Evolutionary conservation across 1,284 basidiomycete genomes (phyloP).

Genomic region (Irpex sp.): DNA sequence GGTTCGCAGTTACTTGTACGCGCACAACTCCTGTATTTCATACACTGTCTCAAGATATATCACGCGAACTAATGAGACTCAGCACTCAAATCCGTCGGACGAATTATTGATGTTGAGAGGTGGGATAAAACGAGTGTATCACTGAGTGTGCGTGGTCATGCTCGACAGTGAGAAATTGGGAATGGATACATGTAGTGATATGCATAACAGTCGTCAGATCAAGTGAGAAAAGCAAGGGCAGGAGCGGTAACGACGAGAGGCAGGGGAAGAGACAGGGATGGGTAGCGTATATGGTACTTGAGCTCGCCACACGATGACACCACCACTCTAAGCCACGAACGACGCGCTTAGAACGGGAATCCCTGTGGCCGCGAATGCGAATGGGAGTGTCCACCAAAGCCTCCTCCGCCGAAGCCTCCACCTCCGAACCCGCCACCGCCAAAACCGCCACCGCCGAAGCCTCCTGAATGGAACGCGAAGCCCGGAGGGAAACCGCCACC

Average conservation of each 20-base stretch:
- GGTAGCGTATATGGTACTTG: too few species aligned
- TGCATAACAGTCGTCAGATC: not conserved
- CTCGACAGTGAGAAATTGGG: not conserved
- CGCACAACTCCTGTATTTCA: too few species aligned
- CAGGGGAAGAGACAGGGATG: not conserved
- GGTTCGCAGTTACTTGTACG: too few species aligned
- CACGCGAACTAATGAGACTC: too few species aligned
- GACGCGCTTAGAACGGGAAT: not conserved
- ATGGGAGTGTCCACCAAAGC: constrained; percentile 1
- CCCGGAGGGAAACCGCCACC: constrained; percentile 49
- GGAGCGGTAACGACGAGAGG: not conserved
- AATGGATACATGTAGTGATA: not conserved
- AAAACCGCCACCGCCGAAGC: not conserved
- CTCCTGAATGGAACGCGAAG: constrained; percentile 54
- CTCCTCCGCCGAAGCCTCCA: constrained; percentile 15
- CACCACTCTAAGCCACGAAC: not conserved
- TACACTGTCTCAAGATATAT: too few species aligned
- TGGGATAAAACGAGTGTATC: too few species aligned
- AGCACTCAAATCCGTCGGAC: too few species aligned
- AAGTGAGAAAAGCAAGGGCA: not conserved
- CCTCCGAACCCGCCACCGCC: constrained; percentile 20
- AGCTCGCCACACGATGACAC: not conserved
- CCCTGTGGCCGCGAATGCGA: not conserved
- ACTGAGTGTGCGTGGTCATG: not conserved
- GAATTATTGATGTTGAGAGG: too few species aligned